Conservation (phyloP, 2,329 filamentous ascomycete genomes). For the Diaporthe humulicola region DNA sequence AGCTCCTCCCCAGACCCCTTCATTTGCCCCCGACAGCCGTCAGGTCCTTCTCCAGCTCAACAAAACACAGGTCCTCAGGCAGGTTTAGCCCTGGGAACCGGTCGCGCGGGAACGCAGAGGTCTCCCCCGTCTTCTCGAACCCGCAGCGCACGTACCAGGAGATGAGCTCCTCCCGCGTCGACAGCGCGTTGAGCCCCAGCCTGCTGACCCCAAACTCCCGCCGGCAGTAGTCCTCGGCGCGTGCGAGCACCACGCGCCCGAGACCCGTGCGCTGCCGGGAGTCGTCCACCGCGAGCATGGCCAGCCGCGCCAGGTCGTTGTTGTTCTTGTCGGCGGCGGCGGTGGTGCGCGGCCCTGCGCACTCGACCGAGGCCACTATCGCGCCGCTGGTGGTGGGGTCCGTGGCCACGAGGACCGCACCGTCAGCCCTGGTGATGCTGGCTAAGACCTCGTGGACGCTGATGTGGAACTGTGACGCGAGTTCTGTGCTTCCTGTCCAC, state of each 20-base stretch:
- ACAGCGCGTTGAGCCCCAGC: constrained; percentile 46
- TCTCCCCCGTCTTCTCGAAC: constrained; percentile 50
- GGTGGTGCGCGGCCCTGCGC: constrained; percentile 37
- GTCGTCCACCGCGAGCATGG: constrained; percentile 52
- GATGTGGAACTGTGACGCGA: constrained; percentile 43
- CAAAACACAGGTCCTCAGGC: constrained; percentile 50
- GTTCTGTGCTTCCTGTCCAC: constrained; percentile 19
- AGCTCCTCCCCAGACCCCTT: not conserved
- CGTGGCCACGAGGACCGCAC: constrained; percentile 48
- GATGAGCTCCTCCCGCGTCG: constrained; percentile 46
- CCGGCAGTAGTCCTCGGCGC: constrained; percentile 47
- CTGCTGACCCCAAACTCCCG: constrained; percentile 42
- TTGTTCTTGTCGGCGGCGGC: not conserved
- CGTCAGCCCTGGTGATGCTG: constrained; percentile 47
- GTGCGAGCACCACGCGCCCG: constrained; percentile 48
- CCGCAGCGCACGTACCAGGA: constrained; percentile 49
- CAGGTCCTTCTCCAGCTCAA: constrained; percentile 52
- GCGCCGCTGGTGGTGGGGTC: constrained; percentile 34
- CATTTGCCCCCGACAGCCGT: not conserved
- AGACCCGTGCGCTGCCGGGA: constrained; percentile 49
- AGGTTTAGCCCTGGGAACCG: constrained; percentile 35
- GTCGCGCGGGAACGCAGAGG: constrained; percentile 49
- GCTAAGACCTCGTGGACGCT: constrained; percentile 43
- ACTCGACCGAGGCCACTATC: constrained; percentile 48
- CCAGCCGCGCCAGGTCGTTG: constrained; percentile 45